A percentile compares a stretch with the other conserved stretches of the same genome.
These are phyloP conservation scores for Glycine latifolia DNA, from an alignment of 306 rosid genomes.

Conservation along the genomic window DNA sequence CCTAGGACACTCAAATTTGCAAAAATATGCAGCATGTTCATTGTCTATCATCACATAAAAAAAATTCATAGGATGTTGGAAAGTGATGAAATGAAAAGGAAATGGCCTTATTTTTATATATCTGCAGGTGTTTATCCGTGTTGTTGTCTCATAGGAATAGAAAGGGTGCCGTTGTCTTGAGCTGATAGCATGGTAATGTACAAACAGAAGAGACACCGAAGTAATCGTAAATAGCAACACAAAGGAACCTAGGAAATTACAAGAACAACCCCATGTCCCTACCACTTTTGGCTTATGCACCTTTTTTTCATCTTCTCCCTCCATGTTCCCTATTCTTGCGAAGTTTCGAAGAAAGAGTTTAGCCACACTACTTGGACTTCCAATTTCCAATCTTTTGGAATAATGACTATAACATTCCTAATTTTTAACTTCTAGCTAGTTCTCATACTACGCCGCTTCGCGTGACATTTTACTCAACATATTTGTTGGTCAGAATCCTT, in stretches of 20 bases:
- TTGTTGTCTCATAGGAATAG: not conserved
- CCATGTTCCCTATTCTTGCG: not conserved
- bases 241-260: constrained; percentile 25
- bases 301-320: not conserved
- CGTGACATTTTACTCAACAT: too few species aligned
- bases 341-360: constrained; percentile 34
- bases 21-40: constrained; percentile 24
- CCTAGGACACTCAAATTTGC: constrained; percentile 19
- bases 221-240: not conserved
- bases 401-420: not conserved
- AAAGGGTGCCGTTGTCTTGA: not conserved
- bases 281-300: constrained; percentile 13
- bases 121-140: constrained; percentile 9
- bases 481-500: too few species aligned
- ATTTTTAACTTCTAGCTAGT: too few species aligned
- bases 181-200: not conserved
- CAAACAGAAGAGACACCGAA: constrained; percentile 32
- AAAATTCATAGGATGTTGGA: not conserved
- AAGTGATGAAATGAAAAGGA: constrained; percentile 19
- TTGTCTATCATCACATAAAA: not conserved
- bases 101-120: not conserved
- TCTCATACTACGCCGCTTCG: too few species aligned
- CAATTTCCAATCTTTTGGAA: not conserved
- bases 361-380: not conserved
- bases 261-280: constrained; percentile 36